phyloP scores from a whole-genome alignment of 2,329 filamentous ascomycete genomes.

The Ceratocystis huliohia region DNA sequence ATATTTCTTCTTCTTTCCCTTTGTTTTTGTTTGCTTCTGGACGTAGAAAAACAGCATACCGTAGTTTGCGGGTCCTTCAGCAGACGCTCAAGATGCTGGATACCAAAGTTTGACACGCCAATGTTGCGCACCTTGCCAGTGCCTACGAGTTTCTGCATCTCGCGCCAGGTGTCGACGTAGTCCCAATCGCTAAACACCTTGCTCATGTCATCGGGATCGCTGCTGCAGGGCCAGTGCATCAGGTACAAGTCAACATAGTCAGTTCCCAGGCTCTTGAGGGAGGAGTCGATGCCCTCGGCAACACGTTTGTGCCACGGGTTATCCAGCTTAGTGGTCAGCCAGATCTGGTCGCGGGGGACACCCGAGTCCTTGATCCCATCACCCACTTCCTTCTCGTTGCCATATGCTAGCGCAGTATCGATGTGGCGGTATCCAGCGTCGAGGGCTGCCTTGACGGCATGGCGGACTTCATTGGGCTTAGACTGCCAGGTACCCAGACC shows the following conservation, averaged over 20 bases:
- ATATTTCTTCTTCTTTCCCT: background rate
- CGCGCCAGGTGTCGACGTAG: constrained; percentile 66
- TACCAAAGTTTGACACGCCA: constrained; percentile 76
- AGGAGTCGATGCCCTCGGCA: constrained; percentile 46
- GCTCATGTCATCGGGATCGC: constrained; percentile 46
- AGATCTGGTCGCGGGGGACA: constrained; percentile 53
- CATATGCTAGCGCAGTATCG: constrained; percentile 64
- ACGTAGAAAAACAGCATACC: constrained; percentile 1
- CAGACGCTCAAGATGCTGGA: constrained; percentile 66
- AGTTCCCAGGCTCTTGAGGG: constrained; percentile 46
- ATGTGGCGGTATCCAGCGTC: constrained; percentile 60
- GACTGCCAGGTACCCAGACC: constrained; percentile 75
- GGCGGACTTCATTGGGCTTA: constrained; percentile 51
- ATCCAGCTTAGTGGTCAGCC: constrained; percentile 70
- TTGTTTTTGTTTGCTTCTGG: too few species aligned
- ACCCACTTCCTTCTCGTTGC: constrained; percentile 60
- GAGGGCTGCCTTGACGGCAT: constrained; percentile 59
- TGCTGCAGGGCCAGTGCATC: constrained; percentile 59
- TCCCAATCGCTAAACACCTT: constrained; percentile 68
- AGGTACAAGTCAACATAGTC: constrained; percentile 60
- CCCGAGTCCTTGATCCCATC: constrained; percentile 50
- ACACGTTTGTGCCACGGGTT: constrained; percentile 66
- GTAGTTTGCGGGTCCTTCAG: constrained; percentile 50
- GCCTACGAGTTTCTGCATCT: constrained; percentile 55
- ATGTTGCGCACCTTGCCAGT: constrained; percentile 67